Base-by-base conservation (phyloP, 805 yeast genomes). In the Saccharomycopsis sp. region DNA sequence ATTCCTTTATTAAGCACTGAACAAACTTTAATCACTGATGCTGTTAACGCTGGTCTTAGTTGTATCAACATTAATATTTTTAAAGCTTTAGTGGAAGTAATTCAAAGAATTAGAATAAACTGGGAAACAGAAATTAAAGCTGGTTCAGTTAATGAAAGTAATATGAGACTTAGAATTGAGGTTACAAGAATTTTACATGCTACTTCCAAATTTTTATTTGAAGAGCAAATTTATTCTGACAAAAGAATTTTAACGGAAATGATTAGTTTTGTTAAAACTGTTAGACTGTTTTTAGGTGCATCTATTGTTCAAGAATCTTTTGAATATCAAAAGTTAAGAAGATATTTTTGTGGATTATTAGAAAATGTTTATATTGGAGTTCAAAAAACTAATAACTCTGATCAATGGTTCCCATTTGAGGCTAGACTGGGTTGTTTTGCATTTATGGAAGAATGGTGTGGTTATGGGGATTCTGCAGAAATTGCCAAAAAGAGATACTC, bases 371-470 rank as follows among this genome's bases (percentile, higher is more conserved):
- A 76, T 51, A 55, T 62, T 12, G 83, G 81, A 5, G 50, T 71
- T 43, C 55, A 65, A 46, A 64, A 67, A 47, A 55, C 64, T 40
- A 58, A 55, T n/a, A 58, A 60, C 14, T 64, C 70, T 3, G 66
- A 62, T 8, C 62, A 66, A 30, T 78, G 88, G 74, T 63, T 88
- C n/a, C 89, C 94, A 1, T 87, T 88, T 56, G 86, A 79, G 49
- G 89, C 87, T 2, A 66, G 96, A 39, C 76, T 82, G 23, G 80
- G 84, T 2, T 82, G 94, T 46, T 88, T 86, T 61, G 74, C 77
- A 34, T 80, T 74, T 52, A 63, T 92, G 42, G 88, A 83, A 49
- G 94, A 85, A 55, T 92, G 99, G 99, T 87, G 96, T 57, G 95
- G 94, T 0, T 76, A 74, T 58, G 96, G 97, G 2, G 78, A 74